Conservation (phyloP, 2,329 filamentous ascomycete species). For the Fusarium bactridioides region DNA sequence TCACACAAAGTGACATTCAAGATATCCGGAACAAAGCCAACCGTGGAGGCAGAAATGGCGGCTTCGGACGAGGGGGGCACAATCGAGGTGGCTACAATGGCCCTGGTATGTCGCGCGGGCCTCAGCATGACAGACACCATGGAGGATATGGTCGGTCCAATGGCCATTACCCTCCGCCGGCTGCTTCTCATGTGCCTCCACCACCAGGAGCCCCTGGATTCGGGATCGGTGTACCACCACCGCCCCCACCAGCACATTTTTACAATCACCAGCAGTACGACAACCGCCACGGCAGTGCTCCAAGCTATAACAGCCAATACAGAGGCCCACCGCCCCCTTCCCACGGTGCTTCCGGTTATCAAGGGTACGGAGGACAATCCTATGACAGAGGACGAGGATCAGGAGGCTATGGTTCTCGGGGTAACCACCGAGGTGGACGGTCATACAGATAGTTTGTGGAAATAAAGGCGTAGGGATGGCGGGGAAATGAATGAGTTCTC, state of each 20-base stretch:
- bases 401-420: slow-evolving; percentile 28
- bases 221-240: slow-evolving; percentile 46
- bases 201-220: slow-evolving; percentile 46
- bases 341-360: slow-evolving; percentile 23
- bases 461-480: neutral
- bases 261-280: slow-evolving; percentile 32
- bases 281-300: slow-evolving; percentile 23
- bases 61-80: slow-evolving; percentile 37
- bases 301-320: slow-evolving; percentile 30
- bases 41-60: slow-evolving; percentile 51
- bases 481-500: neutral
- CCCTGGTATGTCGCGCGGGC: slow-evolving; percentile 33
- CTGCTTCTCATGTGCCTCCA: slow-evolving; percentile 38
- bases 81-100: slow-evolving; percentile 44
- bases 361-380: slow-evolving; percentile 31
- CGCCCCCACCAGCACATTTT: slow-evolving; percentile 40
- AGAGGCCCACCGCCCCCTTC: slow-evolving; percentile 26
- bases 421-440: slow-evolving; percentile 32
- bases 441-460: slow-evolving; percentile 32
- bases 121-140: slow-evolving; percentile 29
- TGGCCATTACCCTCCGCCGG: slow-evolving; percentile 16
- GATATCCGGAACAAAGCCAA: slow-evolving; percentile 71
- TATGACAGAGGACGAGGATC: slow-evolving; percentile 30
- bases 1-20: slow-evolving; percentile 80
- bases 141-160: slow-evolving; percentile 34